These are phyloP conservation scores for Diplogelasinospora grovesii DNA, from an alignment of 495 filamentous ascomycete genomes.

Conservation along the genomic window DNA sequence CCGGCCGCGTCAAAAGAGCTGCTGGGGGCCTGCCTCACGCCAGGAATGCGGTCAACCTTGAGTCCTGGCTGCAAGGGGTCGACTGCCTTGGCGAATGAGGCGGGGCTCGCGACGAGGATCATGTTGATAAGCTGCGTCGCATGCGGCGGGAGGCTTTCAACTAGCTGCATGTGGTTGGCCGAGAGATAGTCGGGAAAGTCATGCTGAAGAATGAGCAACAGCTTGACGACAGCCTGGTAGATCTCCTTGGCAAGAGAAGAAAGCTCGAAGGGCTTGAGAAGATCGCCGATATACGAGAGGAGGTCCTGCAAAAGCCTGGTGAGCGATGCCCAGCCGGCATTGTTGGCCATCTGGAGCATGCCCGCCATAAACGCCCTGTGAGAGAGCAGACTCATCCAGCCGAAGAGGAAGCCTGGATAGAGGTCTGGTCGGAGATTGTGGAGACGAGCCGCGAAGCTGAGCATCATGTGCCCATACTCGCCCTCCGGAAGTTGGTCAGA, in stretches of 20 bases:
- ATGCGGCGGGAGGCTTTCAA: slow-evolving; percentile 76
- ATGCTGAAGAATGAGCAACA: slow-evolving; percentile 80
- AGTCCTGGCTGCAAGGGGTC: slow-evolving; percentile 76
- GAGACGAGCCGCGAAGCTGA: slow-evolving; percentile 68
- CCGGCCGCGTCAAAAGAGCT: slow-evolving; percentile 53
- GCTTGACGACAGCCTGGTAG: slow-evolving; percentile 75
- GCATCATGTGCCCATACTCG: slow-evolving; percentile 61
- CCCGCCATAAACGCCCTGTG: slow-evolving; percentile 84
- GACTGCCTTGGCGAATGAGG: slow-evolving; percentile 65
- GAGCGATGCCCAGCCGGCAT: slow-evolving; percentile 67
- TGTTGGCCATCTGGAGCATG: slow-evolving; percentile 62
- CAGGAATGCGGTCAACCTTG: slow-evolving; percentile 74
- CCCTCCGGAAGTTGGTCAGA: slow-evolving; percentile 36
- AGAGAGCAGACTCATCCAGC: slow-evolving; percentile 73
- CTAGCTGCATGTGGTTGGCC: slow-evolving; percentile 78
- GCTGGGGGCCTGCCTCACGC: slow-evolving; percentile 60
- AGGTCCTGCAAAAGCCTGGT: slow-evolving; percentile 69
- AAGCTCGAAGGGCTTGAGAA: slow-evolving; percentile 69
- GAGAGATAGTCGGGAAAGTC: slow-evolving; percentile 92
- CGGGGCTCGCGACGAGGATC: slow-evolving; percentile 76
- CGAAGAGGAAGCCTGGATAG: slow-evolving; percentile 75
- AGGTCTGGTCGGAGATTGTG: slow-evolving; percentile 66
- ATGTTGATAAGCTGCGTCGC: slow-evolving; percentile 86
- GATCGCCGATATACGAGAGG: slow-evolving; percentile 67
- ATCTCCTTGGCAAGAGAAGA: slow-evolving; percentile 66